Evolutionary conservation across 2,329 filamentous ascomycete species (phyloP), one percentile per base, ranked within the genome.

Genomic region (Fusarium dimerum): DNA sequence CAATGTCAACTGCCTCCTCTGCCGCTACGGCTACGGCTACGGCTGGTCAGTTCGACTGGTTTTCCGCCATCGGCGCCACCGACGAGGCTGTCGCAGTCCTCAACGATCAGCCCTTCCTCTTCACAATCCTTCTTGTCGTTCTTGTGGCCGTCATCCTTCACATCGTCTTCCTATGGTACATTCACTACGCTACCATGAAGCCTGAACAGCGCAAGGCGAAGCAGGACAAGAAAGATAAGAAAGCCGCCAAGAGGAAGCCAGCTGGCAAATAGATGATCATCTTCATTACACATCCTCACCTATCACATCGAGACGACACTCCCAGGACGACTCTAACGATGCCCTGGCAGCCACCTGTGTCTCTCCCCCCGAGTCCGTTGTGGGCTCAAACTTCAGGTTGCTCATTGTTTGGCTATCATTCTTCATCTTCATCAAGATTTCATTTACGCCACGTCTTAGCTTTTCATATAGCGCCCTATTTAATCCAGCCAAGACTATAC

Each of bases 71-170:
- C 61, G 82, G 82, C 68, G 82, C 82, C 45, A 84, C 82, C 16
- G 72, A 75, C 36, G 71, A 83, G 66, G 82, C 81, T 60, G 79
- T 85, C 62, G 80, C 80, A 57, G 77, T 78, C 48, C 74, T 85
- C 66, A 84, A 85, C 71, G 81, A 85, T 63, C 82, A 85, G 68
- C 82, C 82, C 18, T 72, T 78, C 55, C 73, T 85, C 48, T 84
- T 85, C 71, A 80, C 76, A 58, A 78, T 80, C 56, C 78, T 85
- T 54, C 57, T 85, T 57, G 67, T 83, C 65, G 80, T 81, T 53
- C 72, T 85, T 50, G 64, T 82, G 63, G 71, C 71, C 54, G 61
- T 84, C 46, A 73, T 73, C 54, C 64, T 78, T 9, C 72, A 84
- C 60, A 68, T 67, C 51, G 62, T 74, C 10, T 69, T 84, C 45